These are phyloP conservation scores for Eurotiales sp. DNA, from an alignment of 2,329 filamentous ascomycete species.

Conservation along the genomic window DNA sequence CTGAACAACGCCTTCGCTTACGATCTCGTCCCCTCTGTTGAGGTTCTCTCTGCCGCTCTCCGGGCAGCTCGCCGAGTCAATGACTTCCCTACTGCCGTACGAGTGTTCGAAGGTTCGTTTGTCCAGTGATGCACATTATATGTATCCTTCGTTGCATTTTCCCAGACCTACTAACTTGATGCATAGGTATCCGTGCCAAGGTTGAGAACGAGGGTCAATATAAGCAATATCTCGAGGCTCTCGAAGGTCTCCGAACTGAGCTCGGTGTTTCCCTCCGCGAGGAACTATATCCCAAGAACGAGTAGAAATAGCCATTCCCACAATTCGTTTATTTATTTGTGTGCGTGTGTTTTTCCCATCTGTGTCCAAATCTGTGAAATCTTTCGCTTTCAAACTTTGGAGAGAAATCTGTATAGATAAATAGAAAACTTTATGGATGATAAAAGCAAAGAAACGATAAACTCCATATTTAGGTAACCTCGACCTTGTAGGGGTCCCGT, in stretches of 20 bases:
- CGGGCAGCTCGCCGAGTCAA: constrained; percentile 94
- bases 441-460: background rate
- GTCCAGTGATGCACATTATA: background rate
- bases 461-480: background rate
- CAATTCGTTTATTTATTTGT: constrained; percentile 23
- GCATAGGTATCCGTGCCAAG: constrained; percentile 92
- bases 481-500: too few relatives aligned
- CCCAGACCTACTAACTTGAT: constrained; percentile 1
- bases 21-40: constrained; percentile 94
- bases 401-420: constrained; percentile 17
- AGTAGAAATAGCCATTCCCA: constrained; percentile 23
- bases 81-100: constrained; percentile 96
- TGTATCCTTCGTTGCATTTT: background rate
- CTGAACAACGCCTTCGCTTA: constrained; percentile 99
- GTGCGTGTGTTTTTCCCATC: constrained; percentile 12
- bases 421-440: constrained; percentile 16
- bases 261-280: constrained; percentile 89
- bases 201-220: constrained; percentile 98
- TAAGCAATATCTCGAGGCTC: constrained; percentile 88
- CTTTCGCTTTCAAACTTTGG: constrained; percentile 8
- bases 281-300: constrained; percentile 72
- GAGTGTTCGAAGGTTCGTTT: constrained; percentile 90
- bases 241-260: constrained; percentile 89
- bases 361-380: constrained; percentile 12
- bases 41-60: constrained; percentile 85